Evolutionary conservation across 2,329 filamentous ascomycete genomes (phyloP).

Genomic region (Aspergillus calidoustus): DNA sequence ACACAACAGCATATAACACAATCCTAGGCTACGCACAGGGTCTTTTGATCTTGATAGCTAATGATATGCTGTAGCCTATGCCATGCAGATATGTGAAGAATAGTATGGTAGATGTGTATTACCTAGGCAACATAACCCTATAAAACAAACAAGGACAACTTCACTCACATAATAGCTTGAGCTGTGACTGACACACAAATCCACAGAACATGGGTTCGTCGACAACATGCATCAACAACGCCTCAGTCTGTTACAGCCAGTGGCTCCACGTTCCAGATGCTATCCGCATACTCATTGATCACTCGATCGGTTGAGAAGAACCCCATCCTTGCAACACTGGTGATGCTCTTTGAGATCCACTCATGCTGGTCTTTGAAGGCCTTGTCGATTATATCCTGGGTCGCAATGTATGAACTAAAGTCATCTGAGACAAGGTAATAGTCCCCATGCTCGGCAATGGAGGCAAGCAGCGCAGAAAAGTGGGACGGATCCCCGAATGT

Average conservation of each 20-base stretch:
- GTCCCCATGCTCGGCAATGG: slow-evolving; percentile 90
- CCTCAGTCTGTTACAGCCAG: slow-evolving; percentile 53
- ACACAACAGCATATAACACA: too few species aligned
- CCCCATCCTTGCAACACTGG: slow-evolving; percentile 88
- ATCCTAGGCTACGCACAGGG: neutral
- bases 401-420: slow-evolving; percentile 92
- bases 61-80: too few species aligned
- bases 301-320: slow-evolving; percentile 96
- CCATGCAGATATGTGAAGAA: too few species aligned
- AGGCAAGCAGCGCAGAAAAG: slow-evolving; percentile 81
- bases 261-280: slow-evolving; percentile 96
- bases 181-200: neutral
- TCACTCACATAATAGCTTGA: neutral
- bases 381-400: slow-evolving; percentile 87
- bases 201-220: neutral
- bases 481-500: slow-evolving; percentile 78
- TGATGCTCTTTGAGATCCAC: slow-evolving; percentile 90
- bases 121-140: neutral
- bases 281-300: slow-evolving; percentile 96
- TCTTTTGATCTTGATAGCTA: too few species aligned
- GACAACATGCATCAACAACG: neutral
- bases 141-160: too few species aligned
- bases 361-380: slow-evolving; percentile 90
- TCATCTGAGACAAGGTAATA: slow-evolving; percentile 98
- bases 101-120: neutral